Evolutionary conservation across 2,329 filamentous ascomycete species (phyloP), one percentile per base, ranked within the genome.

Genomic region (Neofusicoccum kwambonambiense): DNA sequence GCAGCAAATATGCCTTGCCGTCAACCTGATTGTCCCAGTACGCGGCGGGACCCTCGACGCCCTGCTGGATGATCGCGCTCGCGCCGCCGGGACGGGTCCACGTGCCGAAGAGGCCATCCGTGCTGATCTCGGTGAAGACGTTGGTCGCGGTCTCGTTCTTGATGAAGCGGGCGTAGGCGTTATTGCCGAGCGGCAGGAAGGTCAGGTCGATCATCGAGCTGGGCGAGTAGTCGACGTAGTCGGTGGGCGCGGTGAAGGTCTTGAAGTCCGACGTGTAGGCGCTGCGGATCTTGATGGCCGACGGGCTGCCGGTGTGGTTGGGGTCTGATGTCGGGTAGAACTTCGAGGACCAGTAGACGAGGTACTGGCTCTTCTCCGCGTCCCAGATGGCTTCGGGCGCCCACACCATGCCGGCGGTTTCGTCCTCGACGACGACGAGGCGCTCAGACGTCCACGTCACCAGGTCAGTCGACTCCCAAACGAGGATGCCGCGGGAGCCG

Each of bases 391-490:
- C 84, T 58, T 83, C 81, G 0, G 84, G 85, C 0, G 84, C 84
- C 84, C 84, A 87, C 0, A 85, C 83, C 84, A 86, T 86, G 3
- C 84, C 84, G 0, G 83, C 84, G 3, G 78, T 81, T n/a, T 72
- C 72, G 64, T 84, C 79, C 68, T 86, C 84, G 11, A 86, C 83
- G 0, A 71, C 73, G 0, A 83, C 78, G 1, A 86, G 75, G 5
- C 82, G 74, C 69, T 85, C 83, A 12, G 74, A 74, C 11, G 69
- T 76, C 81, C 83, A 86, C 66, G 79, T 82, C 6, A 83, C 71
- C 3, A 86, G 72, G 62, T 86, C 82, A 0, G 78, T 81, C 67
- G 78, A 82, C 68, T 86, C 83, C 83, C 84, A 86, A 11, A 86
- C 79, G 56, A 84, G 83, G 63, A 87, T 85, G 4, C 81, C 79